phyloP scores from a whole-genome alignment of 1,284 basidiomycete species.

The Lentinus polychrous region DNA sequence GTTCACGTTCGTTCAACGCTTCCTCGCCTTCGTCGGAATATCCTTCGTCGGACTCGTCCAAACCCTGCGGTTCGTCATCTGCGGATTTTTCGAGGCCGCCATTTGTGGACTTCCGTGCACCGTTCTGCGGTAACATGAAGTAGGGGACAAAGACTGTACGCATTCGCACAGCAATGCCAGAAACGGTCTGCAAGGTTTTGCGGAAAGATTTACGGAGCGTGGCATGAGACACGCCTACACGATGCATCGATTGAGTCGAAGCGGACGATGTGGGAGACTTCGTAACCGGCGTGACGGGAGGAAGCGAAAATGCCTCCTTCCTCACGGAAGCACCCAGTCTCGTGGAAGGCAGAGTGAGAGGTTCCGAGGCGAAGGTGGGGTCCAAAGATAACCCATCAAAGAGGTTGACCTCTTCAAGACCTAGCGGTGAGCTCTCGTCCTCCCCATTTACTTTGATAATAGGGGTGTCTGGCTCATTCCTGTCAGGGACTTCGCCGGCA shows the following conservation, averaged over 20 bases:
- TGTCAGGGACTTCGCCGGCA: slow-evolving; percentile 25
- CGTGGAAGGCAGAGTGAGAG: slow-evolving; percentile 51
- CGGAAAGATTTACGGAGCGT: slow-evolving; percentile 81
- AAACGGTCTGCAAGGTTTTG: slow-evolving; percentile 69
- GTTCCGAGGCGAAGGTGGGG: slow-evolving; percentile 11
- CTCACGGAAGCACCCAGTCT: slow-evolving; percentile 60
- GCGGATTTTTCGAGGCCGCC: slow-evolving; percentile 3
- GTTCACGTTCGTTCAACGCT: slow-evolving; percentile 41
- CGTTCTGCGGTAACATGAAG: slow-evolving; percentile 44
- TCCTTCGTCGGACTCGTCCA: slow-evolving; percentile 32
- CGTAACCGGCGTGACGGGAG: slow-evolving; percentile 36
- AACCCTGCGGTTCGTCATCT: slow-evolving; percentile 21
- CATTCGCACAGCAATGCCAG: slow-evolving; percentile 84
- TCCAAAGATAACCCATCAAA: slow-evolving; percentile 52
- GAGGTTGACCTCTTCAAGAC: slow-evolving; percentile 76
- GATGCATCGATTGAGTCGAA: slow-evolving; percentile 26
- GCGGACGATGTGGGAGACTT: slow-evolving; percentile 35
- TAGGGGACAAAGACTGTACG: slow-evolving; percentile 83
- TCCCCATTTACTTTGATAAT: slow-evolving; percentile 14
- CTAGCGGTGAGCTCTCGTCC: slow-evolving; percentile 28
- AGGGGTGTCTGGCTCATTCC: slow-evolving; percentile 15
- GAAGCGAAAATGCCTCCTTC: slow-evolving; percentile 54
- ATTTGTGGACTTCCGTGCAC: slow-evolving; percentile 8
- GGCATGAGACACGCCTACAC: slow-evolving; percentile 30
- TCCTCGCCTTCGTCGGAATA: slow-evolving; percentile 29